These are phyloP conservation scores for Aspergillus clavatus DNA, from an alignment of 2,329 filamentous ascomycete genomes.

Conservation along the genomic window DNA sequence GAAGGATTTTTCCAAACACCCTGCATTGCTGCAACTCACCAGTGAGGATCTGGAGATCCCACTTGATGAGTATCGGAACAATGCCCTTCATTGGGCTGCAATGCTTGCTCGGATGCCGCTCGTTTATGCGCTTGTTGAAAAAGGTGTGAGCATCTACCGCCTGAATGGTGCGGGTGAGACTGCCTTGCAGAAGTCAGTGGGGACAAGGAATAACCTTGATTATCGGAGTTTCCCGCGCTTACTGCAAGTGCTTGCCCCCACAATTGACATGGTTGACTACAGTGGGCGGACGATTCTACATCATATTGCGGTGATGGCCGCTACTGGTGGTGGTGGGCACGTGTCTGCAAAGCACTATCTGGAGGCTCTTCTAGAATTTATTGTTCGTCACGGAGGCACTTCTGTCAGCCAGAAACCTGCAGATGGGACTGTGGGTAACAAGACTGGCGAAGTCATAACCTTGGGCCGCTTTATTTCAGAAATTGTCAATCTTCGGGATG, in stretches of 20 bases:
- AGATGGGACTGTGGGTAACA: constrained; percentile 22
- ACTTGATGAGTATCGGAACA: constrained; percentile 79
- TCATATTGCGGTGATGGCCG: constrained; percentile 92
- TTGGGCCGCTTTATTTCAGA: constrained; percentile 93
- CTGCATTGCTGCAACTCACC: constrained; percentile 69
- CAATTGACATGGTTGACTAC: constrained; percentile 84
- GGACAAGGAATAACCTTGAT: constrained; percentile 91
- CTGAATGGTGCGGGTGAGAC: constrained; percentile 89
- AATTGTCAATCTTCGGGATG: constrained; percentile 93
- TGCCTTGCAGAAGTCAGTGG: constrained; percentile 84
- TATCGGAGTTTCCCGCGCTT: constrained; percentile 85
- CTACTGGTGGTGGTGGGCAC: constrained; percentile 85
- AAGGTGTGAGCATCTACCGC: constrained; percentile 80
- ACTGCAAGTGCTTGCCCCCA: constrained; percentile 79
- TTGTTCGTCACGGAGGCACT: constrained; percentile 75
- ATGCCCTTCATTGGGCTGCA: constrained; percentile 92
- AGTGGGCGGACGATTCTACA: constrained; percentile 90
- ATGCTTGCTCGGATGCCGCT: constrained; percentile 82
- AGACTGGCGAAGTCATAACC: constrained; percentile 63
- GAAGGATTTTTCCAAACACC: constrained; percentile 68
- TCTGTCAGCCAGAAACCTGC: constrained; percentile 50
- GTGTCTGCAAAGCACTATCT: constrained; percentile 88
- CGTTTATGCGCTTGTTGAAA: constrained; percentile 72
- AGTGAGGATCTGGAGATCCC: constrained; percentile 84
- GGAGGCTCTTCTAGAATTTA: constrained; percentile 88